Evolutionary conservation across 345 rosid genomes (phyloP), one percentile per base, ranked within the genome.

Genomic region (Brassica rapa): DNA sequence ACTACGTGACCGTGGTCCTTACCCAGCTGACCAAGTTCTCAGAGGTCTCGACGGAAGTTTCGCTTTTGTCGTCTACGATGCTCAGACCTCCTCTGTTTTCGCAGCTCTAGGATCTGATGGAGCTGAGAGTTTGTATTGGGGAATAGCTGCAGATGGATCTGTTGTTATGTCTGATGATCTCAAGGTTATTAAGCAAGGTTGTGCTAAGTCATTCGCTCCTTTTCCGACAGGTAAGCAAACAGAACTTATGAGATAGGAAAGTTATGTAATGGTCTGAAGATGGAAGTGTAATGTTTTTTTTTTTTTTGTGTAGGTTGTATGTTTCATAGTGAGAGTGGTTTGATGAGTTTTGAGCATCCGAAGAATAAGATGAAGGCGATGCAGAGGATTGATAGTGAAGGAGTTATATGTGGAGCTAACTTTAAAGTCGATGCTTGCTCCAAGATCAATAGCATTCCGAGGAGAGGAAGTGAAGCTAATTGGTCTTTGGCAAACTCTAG

Each of bases 331-430:
- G 94, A 87, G 21, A 86, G 79, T 60, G 98, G 99, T 10, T 65
- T 94, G 85, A 90, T 82, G 96, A 94, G 94, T 84, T 94, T 89
- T 59, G 98, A 94, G 82, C 96, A 92, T 77, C 98, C 98, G 1
- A 89, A 74, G 86, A 84, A 81, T 67, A 83, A 86, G 84, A 70
- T 95, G 82, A 90, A 88, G 85, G 95, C 99, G 7, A 89, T 95
- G 97, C 93, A 93, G 0, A 93, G 98, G 75, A 82, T 83, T 66
- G 98, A 94, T 63, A 91, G 98, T 39, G 98, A 94, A 70, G 98
- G 98, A 0, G 91, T 83, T 10, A 24, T 91, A 75, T 91, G 98
- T 37, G 98, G 98, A 6, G 88, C 98, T 25, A 89, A 85, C 75
- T 91, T 94, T 82, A 94, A 88, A 84, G 98, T 88, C 0, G 98